Conservation (phyloP, 2,329 filamentous ascomycete genomes). For the Epichloe sp. region DNA sequence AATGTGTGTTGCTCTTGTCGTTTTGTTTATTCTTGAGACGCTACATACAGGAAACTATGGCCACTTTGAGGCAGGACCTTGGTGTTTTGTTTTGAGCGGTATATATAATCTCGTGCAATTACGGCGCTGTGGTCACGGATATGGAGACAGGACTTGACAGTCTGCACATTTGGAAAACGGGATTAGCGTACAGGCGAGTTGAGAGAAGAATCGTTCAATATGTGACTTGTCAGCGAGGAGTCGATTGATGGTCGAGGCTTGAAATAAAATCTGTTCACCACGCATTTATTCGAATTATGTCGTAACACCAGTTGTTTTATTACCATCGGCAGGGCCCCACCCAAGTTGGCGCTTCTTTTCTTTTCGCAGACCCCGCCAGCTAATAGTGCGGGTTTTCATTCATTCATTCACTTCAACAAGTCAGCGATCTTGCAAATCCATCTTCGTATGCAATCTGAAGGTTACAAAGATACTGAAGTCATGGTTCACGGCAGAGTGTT, state of each 20-base stretch:
- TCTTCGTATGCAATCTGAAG: background rate
- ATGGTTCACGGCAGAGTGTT: conserved; percentile 45
- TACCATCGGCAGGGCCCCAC: background rate
- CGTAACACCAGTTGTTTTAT: too few species aligned
- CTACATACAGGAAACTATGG: background rate
- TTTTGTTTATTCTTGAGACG: background rate
- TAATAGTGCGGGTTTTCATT: background rate
- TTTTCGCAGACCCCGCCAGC: background rate
- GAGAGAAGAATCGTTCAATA: background rate
- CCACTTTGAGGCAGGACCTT: background rate
- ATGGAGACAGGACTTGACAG: background rate
- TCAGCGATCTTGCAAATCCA: background rate
- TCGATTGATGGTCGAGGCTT: background rate
- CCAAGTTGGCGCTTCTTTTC: background rate
- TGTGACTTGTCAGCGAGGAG: conserved; percentile 8
- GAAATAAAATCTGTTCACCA: background rate
- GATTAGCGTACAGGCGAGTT: background rate
- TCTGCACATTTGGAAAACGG: conserved; percentile 4
- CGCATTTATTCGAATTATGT: background rate
- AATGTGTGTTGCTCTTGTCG: background rate
- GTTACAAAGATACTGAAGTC: background rate
- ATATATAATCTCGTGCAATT: background rate
- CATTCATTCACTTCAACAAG: background rate
- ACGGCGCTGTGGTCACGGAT: background rate
- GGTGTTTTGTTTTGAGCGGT: background rate